A percentile compares a stretch with the other conserved stretches of the same genome.
These are phyloP conservation scores for Spiraea crenata DNA, from an alignment of 331 rosid genomes.

Conservation along the genomic window DNA sequence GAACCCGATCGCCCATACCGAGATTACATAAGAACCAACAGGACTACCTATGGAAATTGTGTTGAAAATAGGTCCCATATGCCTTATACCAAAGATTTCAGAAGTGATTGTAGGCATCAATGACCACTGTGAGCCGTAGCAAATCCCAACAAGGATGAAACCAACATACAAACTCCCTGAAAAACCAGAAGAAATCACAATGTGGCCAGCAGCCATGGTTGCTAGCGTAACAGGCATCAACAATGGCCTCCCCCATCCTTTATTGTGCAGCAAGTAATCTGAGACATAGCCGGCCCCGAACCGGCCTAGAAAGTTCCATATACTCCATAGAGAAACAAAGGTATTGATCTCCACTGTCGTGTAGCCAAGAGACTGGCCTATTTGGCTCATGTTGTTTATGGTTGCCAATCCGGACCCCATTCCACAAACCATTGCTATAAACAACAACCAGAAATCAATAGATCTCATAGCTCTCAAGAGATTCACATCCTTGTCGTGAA, in stretches of 20 bases:
- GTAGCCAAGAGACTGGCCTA: constrained; percentile 83
- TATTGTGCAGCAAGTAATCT: constrained; percentile 61
- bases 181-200: constrained; percentile 67
- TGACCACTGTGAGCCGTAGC: constrained; percentile 92
- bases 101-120: constrained; percentile 87
- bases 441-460: constrained; percentile 75
- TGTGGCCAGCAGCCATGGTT: constrained; percentile 61
- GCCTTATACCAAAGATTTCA: constrained; percentile 79
- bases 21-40: constrained; percentile 79
- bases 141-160: constrained; percentile 75
- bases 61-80: constrained; percentile 95
- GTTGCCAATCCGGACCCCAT: constrained; percentile 87
- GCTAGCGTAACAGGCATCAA: constrained; percentile 55
- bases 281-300: constrained; percentile 84
- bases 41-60: constrained; percentile 79
- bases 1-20: constrained; percentile 81
- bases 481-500: constrained; percentile 42
- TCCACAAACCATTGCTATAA: constrained; percentile 73
- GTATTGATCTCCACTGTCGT: constrained; percentile 49
- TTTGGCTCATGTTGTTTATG: constrained; percentile 87
- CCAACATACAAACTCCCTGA: constrained; percentile 71
- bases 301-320: constrained; percentile 95
- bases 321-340: constrained; percentile 83
- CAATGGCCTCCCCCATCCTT: constrained; percentile 75
- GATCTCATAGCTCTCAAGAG: constrained; percentile 53